Evolutionary conservation across 2,329 filamentous ascomycete species (phyloP).

Genomic region (Didymella keratinophila): DNA sequence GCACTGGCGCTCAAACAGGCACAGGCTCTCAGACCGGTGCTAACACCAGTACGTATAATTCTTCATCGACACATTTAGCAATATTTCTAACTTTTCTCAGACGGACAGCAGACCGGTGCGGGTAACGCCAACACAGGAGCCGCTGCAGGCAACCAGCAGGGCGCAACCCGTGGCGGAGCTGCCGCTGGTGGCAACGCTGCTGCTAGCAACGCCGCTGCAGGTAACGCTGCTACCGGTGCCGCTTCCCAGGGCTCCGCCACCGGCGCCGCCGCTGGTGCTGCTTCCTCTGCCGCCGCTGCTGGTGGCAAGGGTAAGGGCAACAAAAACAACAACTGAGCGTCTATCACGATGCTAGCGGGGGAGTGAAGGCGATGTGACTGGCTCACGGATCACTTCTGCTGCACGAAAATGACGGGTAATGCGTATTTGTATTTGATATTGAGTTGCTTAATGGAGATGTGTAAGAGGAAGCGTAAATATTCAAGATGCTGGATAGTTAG

Average conservation of each 20-base stretch:
- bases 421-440: slow-evolving; percentile 6
- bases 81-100: too few relatives aligned
- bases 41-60: too few relatives aligned
- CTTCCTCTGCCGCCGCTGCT: not conserved
- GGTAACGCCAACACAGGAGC: slow-evolving; percentile 4
- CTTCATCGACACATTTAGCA: too few relatives aligned
- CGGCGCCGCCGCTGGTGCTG: not conserved
- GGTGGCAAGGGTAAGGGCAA: slow-evolving; percentile 9
- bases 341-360: slow-evolving; percentile 1
- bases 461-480: slow-evolving; percentile 17
- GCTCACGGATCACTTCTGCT: slow-evolving; percentile 19
- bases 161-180: not conserved
- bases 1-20: not conserved
- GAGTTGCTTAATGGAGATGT: slow-evolving; percentile 8
- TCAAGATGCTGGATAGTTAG: slow-evolving; percentile 18
- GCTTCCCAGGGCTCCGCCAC: not conserved
- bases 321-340: slow-evolving; percentile 17
- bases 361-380: slow-evolving; percentile 22
- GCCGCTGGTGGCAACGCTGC: not conserved
- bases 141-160: not conserved
- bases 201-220: not conserved
- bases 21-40: not conserved
- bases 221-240: not conserved
- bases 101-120: not conserved
- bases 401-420: slow-evolving; percentile 15